Conservation (phyloP, 345 rosid genomes). For the Microcos paniculata region DNA sequence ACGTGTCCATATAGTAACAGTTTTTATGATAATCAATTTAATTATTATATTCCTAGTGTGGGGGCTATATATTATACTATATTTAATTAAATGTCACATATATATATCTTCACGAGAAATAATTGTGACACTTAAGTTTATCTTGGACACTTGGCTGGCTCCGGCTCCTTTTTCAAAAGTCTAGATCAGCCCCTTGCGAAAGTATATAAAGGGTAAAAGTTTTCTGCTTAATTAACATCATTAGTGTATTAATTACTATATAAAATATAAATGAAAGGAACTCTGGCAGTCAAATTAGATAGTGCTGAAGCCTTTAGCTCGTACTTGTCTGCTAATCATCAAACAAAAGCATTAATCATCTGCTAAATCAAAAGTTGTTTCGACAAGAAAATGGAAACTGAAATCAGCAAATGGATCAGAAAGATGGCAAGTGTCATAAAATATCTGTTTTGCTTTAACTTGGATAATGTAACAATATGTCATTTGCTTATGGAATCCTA, state of each 20-base stretch:
- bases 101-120: neutral
- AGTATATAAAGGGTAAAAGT: neutral
- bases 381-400: neutral
- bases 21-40: neutral
- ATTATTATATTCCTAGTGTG: neutral
- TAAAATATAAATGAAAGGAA: no score
- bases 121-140: neutral
- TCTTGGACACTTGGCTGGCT: neutral
- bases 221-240: neutral
- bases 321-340: slow-evolving; percentile 14
- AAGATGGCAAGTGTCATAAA: neutral
- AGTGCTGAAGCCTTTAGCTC: neutral
- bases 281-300: neutral
- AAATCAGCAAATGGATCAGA: neutral
- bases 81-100: no score
- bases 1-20: slow-evolving; percentile 1
- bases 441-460: neutral
- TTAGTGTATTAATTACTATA: neutral
- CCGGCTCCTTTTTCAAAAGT: neutral
- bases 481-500: neutral
- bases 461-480: neutral
- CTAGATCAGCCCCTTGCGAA: neutral
- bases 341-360: neutral
- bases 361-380: neutral
- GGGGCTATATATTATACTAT: neutral